These are phyloP conservation scores for Candida manassasensis DNA, from an alignment of 805 yeast genomes.

Conservation along the genomic window DNA sequence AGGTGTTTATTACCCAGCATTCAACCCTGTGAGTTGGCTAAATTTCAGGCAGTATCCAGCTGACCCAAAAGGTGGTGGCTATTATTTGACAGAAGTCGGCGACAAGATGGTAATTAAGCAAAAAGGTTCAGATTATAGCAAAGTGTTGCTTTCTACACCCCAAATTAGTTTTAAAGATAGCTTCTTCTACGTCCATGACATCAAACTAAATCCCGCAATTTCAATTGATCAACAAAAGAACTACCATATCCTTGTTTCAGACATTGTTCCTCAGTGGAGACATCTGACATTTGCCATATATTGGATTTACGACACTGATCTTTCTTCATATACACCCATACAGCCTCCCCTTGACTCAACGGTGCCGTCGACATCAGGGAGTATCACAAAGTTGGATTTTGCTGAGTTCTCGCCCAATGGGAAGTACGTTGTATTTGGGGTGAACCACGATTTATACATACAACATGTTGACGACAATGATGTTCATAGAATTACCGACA, in stretches of 20 bases:
- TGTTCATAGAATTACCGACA: conserved; percentile 37
- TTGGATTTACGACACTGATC: conserved; percentile 31
- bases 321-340: conserved; percentile 26
- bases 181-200: conserved; percentile 25
- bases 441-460: conserved; percentile 50
- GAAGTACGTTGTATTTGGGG: conserved; percentile 52
- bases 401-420: conserved; percentile 62
- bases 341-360: conserved; percentile 20
- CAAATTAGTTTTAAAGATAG: conserved; percentile 41
- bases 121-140: conserved; percentile 22
- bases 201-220: conserved; percentile 36
- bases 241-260: conserved; percentile 51
- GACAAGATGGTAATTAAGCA: conserved; percentile 19
- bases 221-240: conserved; percentile 40
- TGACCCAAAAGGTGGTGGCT: conserved; percentile 21
- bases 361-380: conserved; percentile 7
- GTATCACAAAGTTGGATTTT: conserved; percentile 37
- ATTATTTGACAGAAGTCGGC: conserved; percentile 18
- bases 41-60: conserved; percentile 26
- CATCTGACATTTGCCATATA: conserved; percentile 33
- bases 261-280: conserved; percentile 41
- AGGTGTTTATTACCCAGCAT: conserved; percentile 18
- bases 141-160: conserved; percentile 22
- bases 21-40: conserved; percentile 24
- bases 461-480: conserved; percentile 28